Evolutionary conservation across 441 rosid species (phyloP).

Genomic region (Syzygium malaccense): DNA sequence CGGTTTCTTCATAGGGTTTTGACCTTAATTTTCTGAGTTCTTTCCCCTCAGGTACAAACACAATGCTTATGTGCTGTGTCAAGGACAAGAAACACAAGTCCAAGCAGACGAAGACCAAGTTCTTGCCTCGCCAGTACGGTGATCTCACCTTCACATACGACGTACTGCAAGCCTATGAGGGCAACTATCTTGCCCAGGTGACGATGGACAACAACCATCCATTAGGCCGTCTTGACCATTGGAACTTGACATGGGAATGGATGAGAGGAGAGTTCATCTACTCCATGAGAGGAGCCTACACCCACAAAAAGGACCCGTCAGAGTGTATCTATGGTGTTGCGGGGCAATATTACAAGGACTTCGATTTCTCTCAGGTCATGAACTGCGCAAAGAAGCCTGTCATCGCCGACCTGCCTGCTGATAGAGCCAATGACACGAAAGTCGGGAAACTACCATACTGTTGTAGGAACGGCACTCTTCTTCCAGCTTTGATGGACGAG

Average conservation of each 20-base stretch:
- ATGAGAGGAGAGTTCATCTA: conserved; percentile 73
- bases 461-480: conserved; percentile 61
- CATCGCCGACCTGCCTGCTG: conserved; percentile 61
- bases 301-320: conserved; percentile 25
- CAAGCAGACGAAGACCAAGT: conserved; percentile 37
- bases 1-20: background rate
- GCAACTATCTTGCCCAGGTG: conserved; percentile 78
- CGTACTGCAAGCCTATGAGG: conserved; percentile 46
- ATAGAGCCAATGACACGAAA: conserved; percentile 36
- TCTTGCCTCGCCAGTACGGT: conserved; percentile 33
- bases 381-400: conserved; percentile 57
- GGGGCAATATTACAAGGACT: conserved; percentile 42
- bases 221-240: conserved; percentile 71
- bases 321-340: conserved; percentile 57
- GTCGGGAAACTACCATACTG: conserved; percentile 64
- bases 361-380: conserved; percentile 67
- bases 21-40: background rate
- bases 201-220: conserved; percentile 67
- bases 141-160: conserved; percentile 65
- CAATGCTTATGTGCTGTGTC: conserved; percentile 60
- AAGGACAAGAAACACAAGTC: conserved; percentile 58
- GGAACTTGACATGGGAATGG: conserved; percentile 97
- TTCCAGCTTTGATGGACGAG: conserved; percentile 61
- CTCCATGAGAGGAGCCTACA: conserved; percentile 68
- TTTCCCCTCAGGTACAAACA: conserved; percentile 22